These are phyloP conservation scores for Penicillium bovifimosum DNA, from an alignment of 495 filamentous ascomycete genomes.

Conservation along the genomic window DNA sequence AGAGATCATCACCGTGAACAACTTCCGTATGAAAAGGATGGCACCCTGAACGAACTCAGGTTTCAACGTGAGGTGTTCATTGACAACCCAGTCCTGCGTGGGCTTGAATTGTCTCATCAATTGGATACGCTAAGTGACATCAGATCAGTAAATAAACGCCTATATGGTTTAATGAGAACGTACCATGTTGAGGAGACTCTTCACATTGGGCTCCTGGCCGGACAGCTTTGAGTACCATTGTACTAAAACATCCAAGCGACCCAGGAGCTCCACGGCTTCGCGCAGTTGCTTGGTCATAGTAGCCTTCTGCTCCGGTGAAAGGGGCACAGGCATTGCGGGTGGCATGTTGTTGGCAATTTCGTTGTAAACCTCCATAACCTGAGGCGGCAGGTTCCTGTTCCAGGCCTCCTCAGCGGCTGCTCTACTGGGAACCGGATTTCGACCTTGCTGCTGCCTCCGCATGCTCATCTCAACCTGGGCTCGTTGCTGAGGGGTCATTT, in stretches of 20 bases:
- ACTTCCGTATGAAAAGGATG: conserved; percentile 40
- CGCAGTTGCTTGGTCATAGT: conserved; percentile 45
- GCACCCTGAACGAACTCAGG: conserved; percentile 49
- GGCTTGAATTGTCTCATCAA: conserved; percentile 53
- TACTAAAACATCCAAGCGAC: conserved; percentile 39
- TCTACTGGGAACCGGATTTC: conserved; percentile 22
- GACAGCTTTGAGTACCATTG: conserved; percentile 33
- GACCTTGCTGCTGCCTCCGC: conserved; percentile 30
- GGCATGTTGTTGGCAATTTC: conserved; percentile 36
- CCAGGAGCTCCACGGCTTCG: conserved; percentile 36
- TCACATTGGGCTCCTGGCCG: conserved; percentile 40
- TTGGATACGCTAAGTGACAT: conserved; percentile 43
- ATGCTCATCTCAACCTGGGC: conserved; percentile 35
- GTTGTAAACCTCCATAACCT: conserved; percentile 33
- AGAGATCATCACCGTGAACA: conserved; percentile 39
- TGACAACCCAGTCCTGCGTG: conserved; percentile 46
- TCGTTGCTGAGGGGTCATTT: conserved; percentile 47
- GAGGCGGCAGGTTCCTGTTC: conserved; percentile 33
- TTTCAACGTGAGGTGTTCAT: conserved; percentile 54
- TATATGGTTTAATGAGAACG: conserved; percentile 6
- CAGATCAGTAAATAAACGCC: conserved; percentile 17
- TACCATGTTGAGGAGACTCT: conserved; percentile 42
- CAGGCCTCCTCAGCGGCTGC: conserved; percentile 35
- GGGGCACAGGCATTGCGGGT: conserved; percentile 21
- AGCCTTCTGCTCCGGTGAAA: conserved; percentile 40